Evolutionary conservation across 2,329 filamentous ascomycete genomes (phyloP).

Genomic region (Fusarium sp.): DNA sequence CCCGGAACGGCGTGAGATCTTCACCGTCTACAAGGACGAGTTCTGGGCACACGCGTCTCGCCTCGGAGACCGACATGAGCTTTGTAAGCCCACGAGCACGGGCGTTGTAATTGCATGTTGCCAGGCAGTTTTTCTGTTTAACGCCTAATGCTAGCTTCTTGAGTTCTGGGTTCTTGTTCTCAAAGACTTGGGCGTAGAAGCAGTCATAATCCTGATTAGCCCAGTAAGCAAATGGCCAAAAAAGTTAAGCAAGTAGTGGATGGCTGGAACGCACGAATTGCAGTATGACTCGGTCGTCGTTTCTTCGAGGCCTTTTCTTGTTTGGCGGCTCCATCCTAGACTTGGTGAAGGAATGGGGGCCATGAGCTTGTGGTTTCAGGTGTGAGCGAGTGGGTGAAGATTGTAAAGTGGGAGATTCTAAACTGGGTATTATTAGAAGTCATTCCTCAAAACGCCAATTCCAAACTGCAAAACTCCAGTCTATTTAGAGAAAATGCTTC

Average conservation of each 20-base stretch:
- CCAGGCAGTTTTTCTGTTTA: conserved; percentile 93
- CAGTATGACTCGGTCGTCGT: conserved; percentile 79
- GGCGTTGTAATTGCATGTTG: conserved; percentile 95
- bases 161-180: conserved; percentile 82
- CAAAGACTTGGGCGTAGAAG: conserved; percentile 94
- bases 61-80: conserved; percentile 87
- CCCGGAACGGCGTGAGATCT: conserved; percentile 86
- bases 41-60: conserved; percentile 84
- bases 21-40: conserved; percentile 90
- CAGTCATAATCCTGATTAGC: conserved; percentile 80
- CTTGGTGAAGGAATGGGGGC: conserved; percentile 10
- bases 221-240: conserved; percentile 21
- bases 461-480: background rate
- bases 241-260: conserved; percentile 8
- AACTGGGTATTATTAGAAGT: background rate
- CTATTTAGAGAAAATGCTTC: background rate
- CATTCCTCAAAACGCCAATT: background rate
- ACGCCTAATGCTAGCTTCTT: conserved; percentile 83
- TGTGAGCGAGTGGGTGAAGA: conserved; percentile 6
- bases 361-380: conserved; percentile 32
- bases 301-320: conserved; percentile 60
- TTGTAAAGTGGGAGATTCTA: conserved; percentile 1
- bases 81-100: conserved; percentile 82
- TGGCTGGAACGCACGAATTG: conserved; percentile 78
- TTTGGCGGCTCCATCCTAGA: conserved; percentile 52